Percentiles rank a stretch among this genome's conserved stretches.
Conservation (phyloP, 345 rosid genomes). For the Populus simonii region DNA sequence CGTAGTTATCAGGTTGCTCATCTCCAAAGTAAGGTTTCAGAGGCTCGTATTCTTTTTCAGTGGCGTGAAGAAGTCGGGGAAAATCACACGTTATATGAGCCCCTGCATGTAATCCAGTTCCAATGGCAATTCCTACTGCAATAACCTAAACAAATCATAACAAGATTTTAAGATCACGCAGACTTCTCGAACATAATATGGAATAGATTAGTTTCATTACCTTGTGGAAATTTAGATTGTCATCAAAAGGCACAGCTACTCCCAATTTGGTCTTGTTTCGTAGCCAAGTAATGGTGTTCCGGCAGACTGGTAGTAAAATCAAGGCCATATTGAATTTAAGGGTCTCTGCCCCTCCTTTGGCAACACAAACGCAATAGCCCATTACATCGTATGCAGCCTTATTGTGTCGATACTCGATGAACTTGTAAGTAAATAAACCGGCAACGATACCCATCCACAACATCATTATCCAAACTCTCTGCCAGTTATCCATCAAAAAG, state of each 20-base stretch:
- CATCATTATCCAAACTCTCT: slow-evolving; percentile 74
- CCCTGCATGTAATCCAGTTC: slow-evolving; percentile 65
- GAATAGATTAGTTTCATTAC: slow-evolving; percentile 13
- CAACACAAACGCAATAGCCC: slow-evolving; percentile 85
- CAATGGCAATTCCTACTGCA: slow-evolving; percentile 59
- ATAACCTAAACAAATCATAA: slow-evolving; percentile 30
- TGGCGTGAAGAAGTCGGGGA: slow-evolving; percentile 57
- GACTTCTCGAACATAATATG: background rate
- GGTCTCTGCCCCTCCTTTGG: slow-evolving; percentile 88
- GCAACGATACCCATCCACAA: slow-evolving; percentile 59
- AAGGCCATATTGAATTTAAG: slow-evolving; percentile 89
- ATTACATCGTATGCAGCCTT: slow-evolving; percentile 50
- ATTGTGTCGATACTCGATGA: slow-evolving; percentile 55
- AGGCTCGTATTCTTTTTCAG: slow-evolving; percentile 55
- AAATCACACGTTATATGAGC: slow-evolving; percentile 81
- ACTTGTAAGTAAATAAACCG: slow-evolving; percentile 70
- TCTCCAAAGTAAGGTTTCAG: slow-evolving; percentile 60
- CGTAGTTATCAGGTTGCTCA: slow-evolving; percentile 51
- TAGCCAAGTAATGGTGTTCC: slow-evolving; percentile 90
- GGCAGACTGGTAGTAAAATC: slow-evolving; percentile 70
- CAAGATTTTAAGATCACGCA: background rate
- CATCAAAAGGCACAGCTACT: slow-evolving; percentile 69
- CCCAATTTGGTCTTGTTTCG: slow-evolving; percentile 83
- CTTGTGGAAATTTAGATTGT: slow-evolving; percentile 82
- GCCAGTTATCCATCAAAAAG: slow-evolving; percentile 78